Evolutionary conservation across 1,284 basidiomycete genomes (phyloP).

Genomic region (Wallemia hederae): DNA sequence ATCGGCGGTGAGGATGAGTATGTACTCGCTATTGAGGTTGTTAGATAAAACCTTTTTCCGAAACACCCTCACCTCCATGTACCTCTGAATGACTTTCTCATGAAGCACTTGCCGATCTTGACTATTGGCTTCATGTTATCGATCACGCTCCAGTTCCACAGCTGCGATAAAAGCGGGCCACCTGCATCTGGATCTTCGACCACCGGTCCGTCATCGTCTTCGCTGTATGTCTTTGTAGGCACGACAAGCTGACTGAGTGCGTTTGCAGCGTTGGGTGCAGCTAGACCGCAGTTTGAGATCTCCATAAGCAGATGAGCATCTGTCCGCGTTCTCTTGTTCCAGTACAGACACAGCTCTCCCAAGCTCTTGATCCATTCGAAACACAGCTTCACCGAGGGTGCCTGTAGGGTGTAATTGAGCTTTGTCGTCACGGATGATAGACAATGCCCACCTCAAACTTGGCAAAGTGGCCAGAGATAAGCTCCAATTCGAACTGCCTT

Average conservation of each 20-base stretch:
- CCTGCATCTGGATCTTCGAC: background rate
- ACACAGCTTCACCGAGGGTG: background rate
- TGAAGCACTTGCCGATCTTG: background rate
- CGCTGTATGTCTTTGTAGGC: background rate
- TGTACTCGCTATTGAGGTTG: background rate
- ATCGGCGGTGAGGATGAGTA: background rate
- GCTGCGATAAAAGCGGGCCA: background rate
- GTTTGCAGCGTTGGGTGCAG: background rate
- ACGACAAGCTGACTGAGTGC: background rate
- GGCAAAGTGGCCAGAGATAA: background rate
- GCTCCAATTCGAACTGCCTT: background rate
- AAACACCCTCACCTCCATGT: background rate
- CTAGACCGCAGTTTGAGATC: background rate
- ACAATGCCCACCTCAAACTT: background rate
- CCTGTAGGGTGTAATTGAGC: background rate
- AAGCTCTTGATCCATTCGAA: background rate
- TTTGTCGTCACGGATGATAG: background rate
- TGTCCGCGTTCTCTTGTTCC: background rate
- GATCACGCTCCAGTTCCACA: background rate
- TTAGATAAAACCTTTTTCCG: background rate
- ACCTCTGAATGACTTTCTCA: background rate
- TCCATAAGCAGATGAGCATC: background rate
- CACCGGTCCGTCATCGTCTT: background rate
- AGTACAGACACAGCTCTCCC: background rate
- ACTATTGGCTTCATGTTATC: background rate